A percentile compares a stretch with the other conserved stretches of the same genome.
Evolutionary conservation across 2,329 filamentous ascomycete species (phyloP).

Genomic region (Penicillium sp.): DNA sequence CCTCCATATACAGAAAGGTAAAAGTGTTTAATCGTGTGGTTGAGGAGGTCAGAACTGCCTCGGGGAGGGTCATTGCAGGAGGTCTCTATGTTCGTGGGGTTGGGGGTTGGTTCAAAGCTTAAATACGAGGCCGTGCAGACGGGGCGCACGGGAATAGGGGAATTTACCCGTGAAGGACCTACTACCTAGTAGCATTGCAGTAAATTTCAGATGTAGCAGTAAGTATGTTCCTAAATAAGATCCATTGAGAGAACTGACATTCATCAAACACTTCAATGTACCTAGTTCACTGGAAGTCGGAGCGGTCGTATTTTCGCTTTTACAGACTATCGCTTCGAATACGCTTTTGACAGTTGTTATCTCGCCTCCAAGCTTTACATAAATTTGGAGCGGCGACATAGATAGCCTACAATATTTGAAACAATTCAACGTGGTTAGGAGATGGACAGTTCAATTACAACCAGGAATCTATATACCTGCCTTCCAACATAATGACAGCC

Average conservation of each 20-base stretch:
- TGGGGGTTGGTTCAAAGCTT: background rate
- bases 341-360: too few relatives aligned
- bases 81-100: background rate
- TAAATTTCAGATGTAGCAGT: background rate
- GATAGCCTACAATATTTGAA: too few relatives aligned
- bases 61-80: background rate
- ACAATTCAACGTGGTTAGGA: too few relatives aligned
- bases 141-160: background rate
- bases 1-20: background rate
- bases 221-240: background rate
- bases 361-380: too few relatives aligned
- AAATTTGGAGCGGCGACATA: too few relatives aligned
- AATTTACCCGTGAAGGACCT: background rate
- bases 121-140: background rate
- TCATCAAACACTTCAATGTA: too few relatives aligned
- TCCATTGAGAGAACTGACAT: background rate
- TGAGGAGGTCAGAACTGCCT: background rate
- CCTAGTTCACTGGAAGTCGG: too few relatives aligned
- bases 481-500: too few relatives aligned
- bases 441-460: too few relatives aligned
- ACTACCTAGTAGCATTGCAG: background rate
- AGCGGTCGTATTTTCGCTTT: too few relatives aligned
- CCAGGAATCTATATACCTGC: too few relatives aligned
- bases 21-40: background rate
- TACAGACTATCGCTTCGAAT: too few relatives aligned